phyloP scores from a whole-genome alignment of 441 rosid genomes.

The Arabidopsis lyrata region DNA sequence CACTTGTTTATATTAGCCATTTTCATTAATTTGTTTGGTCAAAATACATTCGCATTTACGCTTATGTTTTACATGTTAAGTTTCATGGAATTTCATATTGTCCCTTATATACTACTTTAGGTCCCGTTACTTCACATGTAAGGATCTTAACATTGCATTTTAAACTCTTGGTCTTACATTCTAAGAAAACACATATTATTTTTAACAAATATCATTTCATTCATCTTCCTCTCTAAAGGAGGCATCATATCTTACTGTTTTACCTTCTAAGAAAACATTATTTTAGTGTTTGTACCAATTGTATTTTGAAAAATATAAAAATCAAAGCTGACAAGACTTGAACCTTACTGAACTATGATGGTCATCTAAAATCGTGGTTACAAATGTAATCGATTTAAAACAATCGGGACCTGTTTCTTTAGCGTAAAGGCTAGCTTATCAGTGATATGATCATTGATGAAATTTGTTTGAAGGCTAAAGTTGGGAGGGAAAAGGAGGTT shows the following conservation, averaged over 20 bases:
- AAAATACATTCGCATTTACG: not conserved
- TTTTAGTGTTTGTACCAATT: not conserved
- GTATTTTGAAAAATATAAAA: too few species aligned
- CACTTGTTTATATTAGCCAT: not conserved
- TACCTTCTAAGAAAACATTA: too few species aligned
- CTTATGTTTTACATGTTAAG: not conserved
- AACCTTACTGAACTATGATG: not conserved
- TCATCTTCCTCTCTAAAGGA: too few species aligned
- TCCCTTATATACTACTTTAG: not conserved
- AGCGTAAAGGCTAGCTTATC: too few species aligned
- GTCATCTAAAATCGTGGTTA: not conserved
- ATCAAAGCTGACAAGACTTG: too few species aligned
- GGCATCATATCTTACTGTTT: too few species aligned
- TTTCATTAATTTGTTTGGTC: not conserved
- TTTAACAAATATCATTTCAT: too few species aligned
- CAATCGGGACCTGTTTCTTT: not conserved
- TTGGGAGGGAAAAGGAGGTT: conserved; percentile 38
- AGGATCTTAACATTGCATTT: too few species aligned
- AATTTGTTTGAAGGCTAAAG: conserved; percentile 37
- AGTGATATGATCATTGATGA: not conserved
- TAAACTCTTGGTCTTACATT: too few species aligned
- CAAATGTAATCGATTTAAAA: not conserved
- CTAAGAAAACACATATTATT: too few species aligned
- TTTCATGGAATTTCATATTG: not conserved
- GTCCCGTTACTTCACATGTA: not conserved